phyloP scores from a whole-genome alignment of 345 rosid genomes.

The Sonneratia alba region DNA sequence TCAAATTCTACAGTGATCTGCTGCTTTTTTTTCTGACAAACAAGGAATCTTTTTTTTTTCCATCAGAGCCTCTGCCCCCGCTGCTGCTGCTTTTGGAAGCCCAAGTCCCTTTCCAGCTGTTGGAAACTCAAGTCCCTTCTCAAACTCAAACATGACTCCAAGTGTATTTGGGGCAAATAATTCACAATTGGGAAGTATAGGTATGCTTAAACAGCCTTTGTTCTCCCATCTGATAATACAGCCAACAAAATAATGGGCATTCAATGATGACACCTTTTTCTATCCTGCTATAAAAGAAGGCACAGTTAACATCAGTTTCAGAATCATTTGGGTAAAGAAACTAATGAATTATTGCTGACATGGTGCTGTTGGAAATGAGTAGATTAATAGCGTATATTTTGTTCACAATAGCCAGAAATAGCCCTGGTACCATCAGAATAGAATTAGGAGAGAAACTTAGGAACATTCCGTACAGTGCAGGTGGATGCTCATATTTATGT shows the following conservation, averaged over 20 bases:
- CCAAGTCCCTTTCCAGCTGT: neutral
- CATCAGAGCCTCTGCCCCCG: neutral
- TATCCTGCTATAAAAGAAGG: neutral
- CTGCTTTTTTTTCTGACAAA: neutral
- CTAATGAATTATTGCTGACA: neutral
- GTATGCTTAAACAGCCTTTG: neutral
- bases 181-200: slow-evolving; percentile 1
- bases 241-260: neutral
- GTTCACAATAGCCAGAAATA: too few relatives aligned
- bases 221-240: neutral
- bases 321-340: neutral
- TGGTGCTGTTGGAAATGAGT: neutral
- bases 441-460: neutral
- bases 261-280: neutral
- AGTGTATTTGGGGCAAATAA: neutral
- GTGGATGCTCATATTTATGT: neutral
- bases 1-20: neutral
- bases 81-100: slow-evolving; percentile 6
- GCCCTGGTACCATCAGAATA: too few relatives aligned
- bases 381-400: neutral
- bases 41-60: neutral
- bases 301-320: neutral
- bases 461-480: too few relatives aligned
- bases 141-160: neutral
- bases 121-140: slow-evolving; percentile 3